A percentile compares a stretch with the other conserved stretches of the same genome.
Evolutionary conservation across 1,284 basidiomycete genomes (phyloP).

Genomic region (Farysia itapuensis): DNA sequence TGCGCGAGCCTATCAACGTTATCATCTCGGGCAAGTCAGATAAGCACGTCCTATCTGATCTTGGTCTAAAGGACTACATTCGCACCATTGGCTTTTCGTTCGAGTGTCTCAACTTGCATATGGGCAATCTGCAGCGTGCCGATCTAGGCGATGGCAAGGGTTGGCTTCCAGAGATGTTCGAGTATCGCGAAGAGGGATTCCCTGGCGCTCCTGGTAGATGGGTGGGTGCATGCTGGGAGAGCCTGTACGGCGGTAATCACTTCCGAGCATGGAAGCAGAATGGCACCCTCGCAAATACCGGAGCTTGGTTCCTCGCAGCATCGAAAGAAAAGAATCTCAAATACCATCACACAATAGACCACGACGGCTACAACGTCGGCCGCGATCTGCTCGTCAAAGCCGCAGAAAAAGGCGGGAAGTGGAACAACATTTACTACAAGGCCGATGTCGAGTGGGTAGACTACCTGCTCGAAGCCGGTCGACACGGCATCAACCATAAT

Average conservation of each 20-base stretch:
- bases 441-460: constrained; percentile 55
- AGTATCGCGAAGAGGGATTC: constrained; percentile 55
- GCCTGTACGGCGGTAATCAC: constrained; percentile 57
- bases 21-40: constrained; percentile 84
- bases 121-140: constrained; percentile 71
- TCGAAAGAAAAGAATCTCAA: constrained; percentile 56
- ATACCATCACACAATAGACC: constrained; percentile 55
- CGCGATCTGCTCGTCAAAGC: constrained; percentile 54
- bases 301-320: constrained; percentile 60
- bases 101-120: constrained; percentile 81
- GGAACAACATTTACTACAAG: constrained; percentile 53
- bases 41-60: constrained; percentile 69
- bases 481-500: constrained; percentile 59
- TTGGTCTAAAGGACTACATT: constrained; percentile 78
- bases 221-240: constrained; percentile 58
- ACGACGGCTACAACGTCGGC: constrained; percentile 59
- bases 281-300: constrained; percentile 55
- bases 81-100: constrained; percentile 69
- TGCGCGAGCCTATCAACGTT: constrained; percentile 85
- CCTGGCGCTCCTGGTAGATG: constrained; percentile 55
- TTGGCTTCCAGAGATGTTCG: constrained; percentile 56
- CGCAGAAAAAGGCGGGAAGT: constrained; percentile 50
- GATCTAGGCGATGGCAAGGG: constrained; percentile 84
- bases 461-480: constrained; percentile 50
- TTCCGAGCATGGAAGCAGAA: constrained; percentile 61